Evolutionary conservation across 2,329 filamentous ascomycete species (phyloP), one percentile per base, ranked within the genome.

Genomic region (Neonectria hederae): DNA sequence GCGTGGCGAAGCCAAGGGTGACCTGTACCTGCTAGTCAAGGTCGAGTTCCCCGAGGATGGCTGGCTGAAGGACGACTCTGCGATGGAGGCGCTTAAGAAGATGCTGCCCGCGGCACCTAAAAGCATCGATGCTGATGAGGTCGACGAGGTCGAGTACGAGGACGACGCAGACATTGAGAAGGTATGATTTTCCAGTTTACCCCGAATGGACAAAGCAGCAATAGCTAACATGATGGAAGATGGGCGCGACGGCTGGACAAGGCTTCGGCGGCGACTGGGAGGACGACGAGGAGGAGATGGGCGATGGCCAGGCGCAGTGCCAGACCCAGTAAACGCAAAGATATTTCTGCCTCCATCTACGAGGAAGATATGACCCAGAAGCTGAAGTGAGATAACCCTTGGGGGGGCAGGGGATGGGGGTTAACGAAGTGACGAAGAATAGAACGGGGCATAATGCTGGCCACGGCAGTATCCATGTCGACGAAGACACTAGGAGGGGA

Each of bases 91-190:
- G 49, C 83, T 99, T 62, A 83, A 87, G 73, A 92, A 92, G 73
- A 84, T 97, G 28, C 84, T 99, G 13, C 96, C 96, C 0, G 82
- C 87, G 10, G 86, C 87, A 1, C 76, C 80, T 0, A 81, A 86
- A 5, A 81, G 86, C 10, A 90, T 95, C 67, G 83, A 88, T 67
- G 88, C 89, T 0, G 90, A 95, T 0, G 89, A 92, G 63, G 84
- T 94, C 9, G 96, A 98, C 62, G 94, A 98, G 69, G 93, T 97
- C 1, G 87, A 93, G 3, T 97, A 92, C 73, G 92, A 97, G 66
- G 87, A 88, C n/a, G 88, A 94, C 68, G 93, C 89, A 4, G 90
- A 94, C 72, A 87, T 97, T 71, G 93, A 97, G 55, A 89, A 94
- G 74, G 89, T 90, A 78, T 79, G 85, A 40, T 52, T 38, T 22